phyloP scores from a whole-genome alignment of 78 protist species.

The Trichosphaerium sp. region DNA sequence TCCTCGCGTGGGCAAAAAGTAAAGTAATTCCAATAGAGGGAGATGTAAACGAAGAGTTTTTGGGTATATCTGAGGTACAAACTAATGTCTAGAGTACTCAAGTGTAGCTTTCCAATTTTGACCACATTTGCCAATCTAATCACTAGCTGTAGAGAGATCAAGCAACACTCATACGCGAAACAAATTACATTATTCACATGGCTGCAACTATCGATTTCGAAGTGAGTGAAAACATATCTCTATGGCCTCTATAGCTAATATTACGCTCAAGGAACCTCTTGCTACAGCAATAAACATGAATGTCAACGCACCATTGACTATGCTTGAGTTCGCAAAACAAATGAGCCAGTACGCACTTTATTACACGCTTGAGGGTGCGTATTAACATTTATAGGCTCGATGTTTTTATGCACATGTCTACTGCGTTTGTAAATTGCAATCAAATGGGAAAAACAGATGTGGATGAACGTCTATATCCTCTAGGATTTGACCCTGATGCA shows the following conservation, averaged over 20 bases:
- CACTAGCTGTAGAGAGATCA: no score
- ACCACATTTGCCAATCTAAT: no score
- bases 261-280: conserved; percentile 21
- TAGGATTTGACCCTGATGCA: conserved; percentile 50
- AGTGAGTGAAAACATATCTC: not conserved
- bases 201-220: conserved; percentile 77
- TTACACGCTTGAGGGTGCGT: no score
- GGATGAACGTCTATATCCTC: conserved; percentile 47
- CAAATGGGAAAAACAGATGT: conserved; percentile 37
- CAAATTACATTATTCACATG: conserved; percentile 38
- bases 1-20: not conserved
- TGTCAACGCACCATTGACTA: conserved; percentile 39
- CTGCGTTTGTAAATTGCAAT: conserved; percentile 65
- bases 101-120: no score
- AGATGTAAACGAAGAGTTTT: conserved; percentile 23
- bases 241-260: not conserved
- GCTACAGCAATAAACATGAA: conserved; percentile 45
- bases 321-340: conserved; percentile 39
- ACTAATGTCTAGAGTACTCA: no score
- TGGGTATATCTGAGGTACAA: conserved; percentile 38
- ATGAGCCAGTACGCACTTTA: no score
- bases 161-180: not conserved
- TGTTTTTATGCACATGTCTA: conserved; percentile 66
- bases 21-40: conserved; percentile 53
- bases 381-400: not conserved